These are phyloP conservation scores for Paralagenidium karlingii DNA, from an alignment of 352 stramenopile genomes.

Conservation along the genomic window DNA sequence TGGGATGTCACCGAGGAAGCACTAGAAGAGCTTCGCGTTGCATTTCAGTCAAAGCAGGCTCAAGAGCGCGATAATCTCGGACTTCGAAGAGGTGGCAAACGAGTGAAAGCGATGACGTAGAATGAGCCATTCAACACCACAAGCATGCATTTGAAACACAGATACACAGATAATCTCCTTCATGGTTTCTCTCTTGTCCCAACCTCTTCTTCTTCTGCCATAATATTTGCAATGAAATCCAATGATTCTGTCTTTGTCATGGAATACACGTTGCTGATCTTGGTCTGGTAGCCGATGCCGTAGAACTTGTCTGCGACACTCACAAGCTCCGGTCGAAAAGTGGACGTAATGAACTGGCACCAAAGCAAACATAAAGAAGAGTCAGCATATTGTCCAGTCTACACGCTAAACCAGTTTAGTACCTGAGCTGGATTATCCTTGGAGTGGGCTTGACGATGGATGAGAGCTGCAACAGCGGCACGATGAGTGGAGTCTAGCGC, in stretches of 20 bases:
- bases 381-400: slow-evolving; percentile 4
- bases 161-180: neutral
- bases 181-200: slow-evolving; percentile 14
- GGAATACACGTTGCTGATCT: slow-evolving; percentile 90
- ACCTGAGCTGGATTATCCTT: slow-evolving; percentile 94
- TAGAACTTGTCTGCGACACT: slow-evolving; percentile 95
- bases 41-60: neutral
- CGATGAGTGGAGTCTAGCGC: slow-evolving; percentile 98
- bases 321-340: slow-evolving; percentile 99
- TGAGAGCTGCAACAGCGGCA: slow-evolving; percentile 92
- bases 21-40: neutral
- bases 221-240: slow-evolving; percentile 92
- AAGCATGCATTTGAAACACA: slow-evolving; percentile 1
- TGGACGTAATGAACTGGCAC: slow-evolving; percentile 96
- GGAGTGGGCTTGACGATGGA: slow-evolving; percentile 93
- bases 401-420: slow-evolving; percentile 5
- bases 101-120: slow-evolving; percentile 17
- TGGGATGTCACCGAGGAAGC: slow-evolving; percentile 48
- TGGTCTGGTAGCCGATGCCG: slow-evolving; percentile 98
- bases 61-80: slow-evolving; percentile 49
- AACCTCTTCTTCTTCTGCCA: slow-evolving; percentile 78
- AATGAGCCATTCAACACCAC: neutral
- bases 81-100: slow-evolving; percentile 59
- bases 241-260: slow-evolving; percentile 96
- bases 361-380: slow-evolving; percentile 4